A percentile compares a stretch with the other conserved stretches of the same genome.
Conservation (phyloP, 164 flowering plant genomes). For the Annona squamosa region DNA sequence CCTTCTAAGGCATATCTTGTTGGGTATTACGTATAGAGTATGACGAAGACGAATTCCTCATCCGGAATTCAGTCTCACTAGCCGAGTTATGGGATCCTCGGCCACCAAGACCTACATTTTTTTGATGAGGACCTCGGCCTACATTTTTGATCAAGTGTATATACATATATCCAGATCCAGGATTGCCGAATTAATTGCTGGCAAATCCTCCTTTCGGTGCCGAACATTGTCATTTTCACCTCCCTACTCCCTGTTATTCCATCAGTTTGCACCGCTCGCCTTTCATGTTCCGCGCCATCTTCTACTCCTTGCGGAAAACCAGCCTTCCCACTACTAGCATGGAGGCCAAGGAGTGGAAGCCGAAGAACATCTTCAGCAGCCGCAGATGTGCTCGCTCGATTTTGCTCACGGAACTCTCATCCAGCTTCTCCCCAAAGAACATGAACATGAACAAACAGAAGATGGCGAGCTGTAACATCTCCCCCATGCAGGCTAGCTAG, state of each 20-base stretch:
- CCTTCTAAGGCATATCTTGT: too few species aligned
- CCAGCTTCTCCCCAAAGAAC: slow-evolving; percentile 9
- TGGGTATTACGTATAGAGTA: too few species aligned
- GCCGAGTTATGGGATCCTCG: too few species aligned
- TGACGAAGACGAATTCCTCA: slow-evolving; percentile 32
- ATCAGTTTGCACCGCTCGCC: neutral
- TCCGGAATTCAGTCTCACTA: neutral
- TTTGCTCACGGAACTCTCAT: neutral
- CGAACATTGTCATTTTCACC: slow-evolving; percentile 52
- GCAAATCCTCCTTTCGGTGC: slow-evolving; percentile 33
- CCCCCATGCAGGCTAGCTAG: neutral
- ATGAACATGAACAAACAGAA: slow-evolving; percentile 4
- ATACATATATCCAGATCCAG: slow-evolving; percentile 24
- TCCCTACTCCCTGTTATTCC: slow-evolving; percentile 27
- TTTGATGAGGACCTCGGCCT: neutral
- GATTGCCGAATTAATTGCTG: slow-evolving; percentile 18
- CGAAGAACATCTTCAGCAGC: neutral
- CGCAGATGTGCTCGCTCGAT: neutral
- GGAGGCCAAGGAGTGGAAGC: neutral
- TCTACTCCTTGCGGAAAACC: neutral
- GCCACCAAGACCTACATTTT: too few species aligned
- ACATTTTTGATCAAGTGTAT: slow-evolving; percentile 39
- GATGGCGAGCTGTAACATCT: slow-evolving; percentile 3
- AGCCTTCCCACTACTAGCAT: neutral
- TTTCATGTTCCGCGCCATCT: neutral